phyloP scores from a whole-genome alignment of 768 basidiomycete genomes.

The Psilocybe cyanescens region DNA sequence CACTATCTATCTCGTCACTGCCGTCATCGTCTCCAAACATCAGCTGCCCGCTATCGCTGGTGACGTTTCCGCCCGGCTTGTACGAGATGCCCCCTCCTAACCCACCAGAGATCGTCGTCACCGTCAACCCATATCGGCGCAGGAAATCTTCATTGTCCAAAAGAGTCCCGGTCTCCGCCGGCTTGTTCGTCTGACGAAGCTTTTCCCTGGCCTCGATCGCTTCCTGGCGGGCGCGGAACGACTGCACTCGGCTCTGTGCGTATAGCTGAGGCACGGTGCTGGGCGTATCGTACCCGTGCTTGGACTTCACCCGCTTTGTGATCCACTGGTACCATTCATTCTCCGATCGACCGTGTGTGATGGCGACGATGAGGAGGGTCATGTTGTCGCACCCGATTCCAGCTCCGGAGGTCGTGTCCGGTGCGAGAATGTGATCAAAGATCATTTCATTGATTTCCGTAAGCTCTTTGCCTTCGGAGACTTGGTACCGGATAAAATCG shows the following conservation, averaged over 20 bases:
- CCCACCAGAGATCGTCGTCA: conserved; percentile 21
- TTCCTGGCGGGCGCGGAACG: conserved; percentile 66
- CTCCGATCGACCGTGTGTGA: conserved; percentile 85
- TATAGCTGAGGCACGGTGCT: conserved; percentile 77
- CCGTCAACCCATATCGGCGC: conserved; percentile 28
- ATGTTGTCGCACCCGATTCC: conserved; percentile 99
- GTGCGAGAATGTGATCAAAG: conserved; percentile 92
- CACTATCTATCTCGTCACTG: conserved; percentile 63
- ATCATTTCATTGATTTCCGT: conserved; percentile 87
- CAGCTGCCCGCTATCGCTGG: conserved; percentile 50
- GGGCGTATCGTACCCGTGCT: conserved; percentile 82
- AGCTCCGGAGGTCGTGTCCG: conserved; percentile 86
- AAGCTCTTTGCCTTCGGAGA: conserved; percentile 80
- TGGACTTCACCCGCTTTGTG: conserved; percentile 74
- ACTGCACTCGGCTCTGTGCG: conserved; percentile 60
- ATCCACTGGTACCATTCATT: conserved; percentile 95
- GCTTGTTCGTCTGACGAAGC: conserved; percentile 29
- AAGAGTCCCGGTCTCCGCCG: conserved; percentile 13
- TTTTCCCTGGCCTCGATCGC: conserved; percentile 55
- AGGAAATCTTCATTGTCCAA: conserved; percentile 32
- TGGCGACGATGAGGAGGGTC: conserved; percentile 91
- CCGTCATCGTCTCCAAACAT: conserved; percentile 75
- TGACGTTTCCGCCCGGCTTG: conserved; percentile 54
- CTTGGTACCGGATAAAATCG: conserved; percentile 82
- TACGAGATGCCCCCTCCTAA: conserved; percentile 63